Evolutionary conservation across 208 protist species (phyloP), one percentile per base, ranked within the genome.

Genomic region (Leishmania major): DNA sequence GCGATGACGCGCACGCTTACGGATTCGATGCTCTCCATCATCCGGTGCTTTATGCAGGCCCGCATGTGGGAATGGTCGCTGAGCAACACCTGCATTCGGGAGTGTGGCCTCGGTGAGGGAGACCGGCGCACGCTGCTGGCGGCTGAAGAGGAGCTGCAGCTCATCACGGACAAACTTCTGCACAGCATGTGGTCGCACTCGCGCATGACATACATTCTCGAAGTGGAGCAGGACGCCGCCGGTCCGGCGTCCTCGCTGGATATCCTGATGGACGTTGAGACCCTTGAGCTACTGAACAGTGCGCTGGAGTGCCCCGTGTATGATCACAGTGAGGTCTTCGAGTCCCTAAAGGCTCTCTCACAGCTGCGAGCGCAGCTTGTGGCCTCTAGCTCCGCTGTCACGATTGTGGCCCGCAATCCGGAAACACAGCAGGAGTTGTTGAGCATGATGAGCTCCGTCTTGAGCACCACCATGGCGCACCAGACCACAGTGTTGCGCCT

Each of bases 61-160:
- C 89, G 89, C n/a, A 60, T 83, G 73, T 87, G 82, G 86, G 75
- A 84, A 77, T 92, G 89, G 89, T 83, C 78, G 60, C 77, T 88
- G 75, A 77, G 82, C 64, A 92, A 92, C 78, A 90, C 82, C 25
- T 85, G 84, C 43, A 59, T 87, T 15, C 84, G 89, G 43, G 86
- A 88, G 66, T 87, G 76, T 17, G 82, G 86, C 6, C 59, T 88
- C 0, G 59, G 67, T 35, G 86, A 89, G 59, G 74, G 59, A 45
- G 75, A 85, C 69, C 81, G 75, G 40, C 81, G 79, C 37, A 43
- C 35, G 19, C 79, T 92, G 2, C 74, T 88, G 13, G 19, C 57
- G 5, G 57, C 74, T 4, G 88, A 89, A 76, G 79, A 86, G 67
- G 31, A 40, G 37, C 55, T 92, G 53, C 88, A 92, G 70, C 47